Evolutionary conservation across 345 rosid genomes (phyloP), one percentile per base, ranked within the genome.

Genomic region (Mangifera indica): DNA sequence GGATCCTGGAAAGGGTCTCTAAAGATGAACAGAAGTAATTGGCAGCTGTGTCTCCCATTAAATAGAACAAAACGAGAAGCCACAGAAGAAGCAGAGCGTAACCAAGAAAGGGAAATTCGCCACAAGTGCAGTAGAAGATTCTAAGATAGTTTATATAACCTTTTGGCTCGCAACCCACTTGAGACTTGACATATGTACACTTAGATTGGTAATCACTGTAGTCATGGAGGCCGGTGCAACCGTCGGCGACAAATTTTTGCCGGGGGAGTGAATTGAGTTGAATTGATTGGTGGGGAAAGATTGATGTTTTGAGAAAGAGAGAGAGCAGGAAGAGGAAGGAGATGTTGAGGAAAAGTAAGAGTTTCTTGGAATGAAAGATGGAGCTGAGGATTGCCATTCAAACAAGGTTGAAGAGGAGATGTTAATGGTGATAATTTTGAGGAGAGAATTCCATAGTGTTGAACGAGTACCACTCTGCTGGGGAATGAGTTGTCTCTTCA

Each of bases 111-210:
- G 89, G 87, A 63, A 73, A 76, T 2, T 68, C 37, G 14, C 87
- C 90, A 64, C 81, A 90, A 67, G 81, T 85, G 70, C 98, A 94
- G 24, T 90, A 92, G 78, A 84, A 90, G 32, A 94, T 82, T 37
- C 85, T 77, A 59, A 92, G 97, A 74, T 90, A 94, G 87, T 89
- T 85, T 49, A 94, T 81, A 74, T 90, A 89, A 49, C 99, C 99
- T 79, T 90, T 92, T 11, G 82, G 81, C 2, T 75, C 77, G 85
- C 99, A 94, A 1, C 77, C 87, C 1, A 63, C 69, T 26, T 87
- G 82, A 4, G 92, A 74, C 75, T 66, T 79, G 55, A 92, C 76
- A 72, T 92, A 94, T 55, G 56, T n/a, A 66, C 99, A 94, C 82
- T 81, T 88, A 40, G 87, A 72, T 49, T 71, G 63, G 73, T 82